phyloP scores from a whole-genome alignment of 1,284 basidiomycete genomes.

The Volvariella volvacea region DNA sequence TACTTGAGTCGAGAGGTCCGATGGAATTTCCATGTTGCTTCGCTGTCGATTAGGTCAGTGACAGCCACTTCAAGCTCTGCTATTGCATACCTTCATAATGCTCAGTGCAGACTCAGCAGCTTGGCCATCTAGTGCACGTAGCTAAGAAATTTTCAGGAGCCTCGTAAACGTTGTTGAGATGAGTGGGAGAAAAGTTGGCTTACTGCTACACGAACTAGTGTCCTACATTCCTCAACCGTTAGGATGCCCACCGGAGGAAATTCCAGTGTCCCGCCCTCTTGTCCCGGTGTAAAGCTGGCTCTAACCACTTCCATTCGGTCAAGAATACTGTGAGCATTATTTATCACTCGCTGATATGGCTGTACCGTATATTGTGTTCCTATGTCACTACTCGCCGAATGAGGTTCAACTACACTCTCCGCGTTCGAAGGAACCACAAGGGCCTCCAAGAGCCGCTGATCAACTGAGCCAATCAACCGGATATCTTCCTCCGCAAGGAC shows the following conservation, averaged over 20 bases:
- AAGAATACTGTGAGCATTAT: constrained; percentile 20
- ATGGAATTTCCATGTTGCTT: constrained; percentile 29
- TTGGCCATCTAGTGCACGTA: constrained; percentile 22
- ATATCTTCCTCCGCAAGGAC: constrained; percentile 22
- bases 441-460: constrained; percentile 17
- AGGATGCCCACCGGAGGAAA: constrained; percentile 33
- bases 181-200: constrained; percentile 11
- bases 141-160: constrained; percentile 18
- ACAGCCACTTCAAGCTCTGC: neutral
- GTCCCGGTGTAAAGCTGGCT: constrained; percentile 9
- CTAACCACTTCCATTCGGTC: constrained; percentile 22
- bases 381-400: constrained; percentile 4
- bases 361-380: constrained; percentile 5
- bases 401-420: constrained; percentile 4
- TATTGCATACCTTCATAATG: constrained; percentile 44
- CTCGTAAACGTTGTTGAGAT: constrained; percentile 4
- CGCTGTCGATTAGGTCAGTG: constrained; percentile 20
- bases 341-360: constrained; percentile 21
- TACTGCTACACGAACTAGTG: constrained; percentile 38
- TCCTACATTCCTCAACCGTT: constrained; percentile 42
- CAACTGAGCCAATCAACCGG: constrained; percentile 16
- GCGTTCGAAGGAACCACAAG: neutral
- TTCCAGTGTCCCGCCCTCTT: constrained; percentile 9
- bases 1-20: constrained; percentile 35
- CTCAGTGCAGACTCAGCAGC: constrained; percentile 27